phyloP scores from a whole-genome alignment of 371 early-diverging fungal species.

The Syncephalastrum contaminatum region DNA sequence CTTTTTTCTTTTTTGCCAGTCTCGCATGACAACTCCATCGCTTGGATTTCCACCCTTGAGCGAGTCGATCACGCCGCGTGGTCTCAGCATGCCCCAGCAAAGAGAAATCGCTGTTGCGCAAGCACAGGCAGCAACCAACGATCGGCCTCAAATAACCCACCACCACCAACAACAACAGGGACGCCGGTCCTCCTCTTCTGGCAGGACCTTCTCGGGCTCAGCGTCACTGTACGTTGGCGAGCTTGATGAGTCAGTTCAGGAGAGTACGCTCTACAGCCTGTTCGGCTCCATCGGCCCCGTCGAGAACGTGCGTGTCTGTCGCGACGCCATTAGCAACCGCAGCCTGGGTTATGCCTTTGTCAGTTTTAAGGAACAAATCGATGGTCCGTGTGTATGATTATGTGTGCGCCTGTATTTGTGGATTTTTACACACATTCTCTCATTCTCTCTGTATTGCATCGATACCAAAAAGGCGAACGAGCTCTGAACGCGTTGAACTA shows the following conservation, averaged over 20 bases:
- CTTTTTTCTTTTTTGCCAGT: too few species aligned
- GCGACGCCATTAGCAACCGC: slow-evolving; percentile 94
- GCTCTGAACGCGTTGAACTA: slow-evolving; percentile 93
- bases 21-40: too few species aligned
- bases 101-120: slow-evolving; percentile 41
- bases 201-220: slow-evolving; percentile 22
- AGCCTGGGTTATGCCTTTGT: slow-evolving; percentile 97
- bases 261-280: slow-evolving; percentile 90
- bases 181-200: slow-evolving; percentile 13
- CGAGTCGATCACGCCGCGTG: slow-evolving; percentile 20
- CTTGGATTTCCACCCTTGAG: slow-evolving; percentile 1
- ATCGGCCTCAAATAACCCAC: slow-evolving; percentile 15
- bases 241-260: slow-evolving; percentile 89
- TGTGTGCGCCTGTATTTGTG: too few species aligned
- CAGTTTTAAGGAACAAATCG: slow-evolving; percentile 77
- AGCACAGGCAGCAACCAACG: slow-evolving; percentile 25
- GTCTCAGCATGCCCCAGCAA: slow-evolving; percentile 36
- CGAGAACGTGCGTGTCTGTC: slow-evolving; percentile 94
- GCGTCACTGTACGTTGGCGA: slow-evolving; percentile 89
- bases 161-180: background rate
- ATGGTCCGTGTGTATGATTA: slow-evolving; percentile 47
- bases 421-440: background rate
- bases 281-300: slow-evolving; percentile 90
- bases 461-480: slow-evolving; percentile 60
- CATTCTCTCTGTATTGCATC: background rate